Conservation (phyloP, 805 yeast species). For the Saturnispora bothae region DNA sequence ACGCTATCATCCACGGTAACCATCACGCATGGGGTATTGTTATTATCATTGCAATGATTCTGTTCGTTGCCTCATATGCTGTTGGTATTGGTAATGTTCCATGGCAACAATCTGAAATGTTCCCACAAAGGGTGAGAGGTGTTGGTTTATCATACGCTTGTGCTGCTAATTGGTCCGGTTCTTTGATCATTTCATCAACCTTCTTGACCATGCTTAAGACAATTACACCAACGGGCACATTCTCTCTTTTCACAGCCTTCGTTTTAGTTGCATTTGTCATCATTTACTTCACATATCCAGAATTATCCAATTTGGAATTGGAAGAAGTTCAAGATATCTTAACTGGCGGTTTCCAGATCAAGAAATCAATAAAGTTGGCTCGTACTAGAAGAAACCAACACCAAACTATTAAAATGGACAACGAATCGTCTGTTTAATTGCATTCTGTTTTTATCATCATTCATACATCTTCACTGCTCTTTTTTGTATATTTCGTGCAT, state of each 20-base stretch:
- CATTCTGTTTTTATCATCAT: no score
- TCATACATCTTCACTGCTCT: no score
- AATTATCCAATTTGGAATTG: constrained; percentile 76
- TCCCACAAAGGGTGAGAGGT: constrained; percentile 90
- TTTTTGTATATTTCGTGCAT: no score
- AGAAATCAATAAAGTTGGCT: constrained; percentile 47
- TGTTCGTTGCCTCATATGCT: constrained; percentile 84
- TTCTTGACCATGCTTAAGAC: constrained; percentile 89
- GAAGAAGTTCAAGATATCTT: constrained; percentile 84
- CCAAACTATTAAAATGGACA: not conserved
- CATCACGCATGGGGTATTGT: constrained; percentile 82
- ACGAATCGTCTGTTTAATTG: not conserved
- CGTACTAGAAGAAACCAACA: constrained; percentile 27
- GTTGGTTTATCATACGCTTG: constrained; percentile 86
- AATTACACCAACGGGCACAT: constrained; percentile 93
- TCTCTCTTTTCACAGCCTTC: constrained; percentile 79
- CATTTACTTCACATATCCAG: constrained; percentile 83
- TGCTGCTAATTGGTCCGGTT: constrained; percentile 93
- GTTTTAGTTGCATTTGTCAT: constrained; percentile 62
- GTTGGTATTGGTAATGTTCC: constrained; percentile 96
- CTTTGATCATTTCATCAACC: constrained; percentile 80
- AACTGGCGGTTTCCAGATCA: constrained; percentile 79
- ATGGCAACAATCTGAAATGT: constrained; percentile 95
- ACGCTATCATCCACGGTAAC: constrained; percentile 33
- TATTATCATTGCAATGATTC: constrained; percentile 74